Conservation (phyloP, 352 stramenopile genomes). For the Pythium folliculosum region DNA sequence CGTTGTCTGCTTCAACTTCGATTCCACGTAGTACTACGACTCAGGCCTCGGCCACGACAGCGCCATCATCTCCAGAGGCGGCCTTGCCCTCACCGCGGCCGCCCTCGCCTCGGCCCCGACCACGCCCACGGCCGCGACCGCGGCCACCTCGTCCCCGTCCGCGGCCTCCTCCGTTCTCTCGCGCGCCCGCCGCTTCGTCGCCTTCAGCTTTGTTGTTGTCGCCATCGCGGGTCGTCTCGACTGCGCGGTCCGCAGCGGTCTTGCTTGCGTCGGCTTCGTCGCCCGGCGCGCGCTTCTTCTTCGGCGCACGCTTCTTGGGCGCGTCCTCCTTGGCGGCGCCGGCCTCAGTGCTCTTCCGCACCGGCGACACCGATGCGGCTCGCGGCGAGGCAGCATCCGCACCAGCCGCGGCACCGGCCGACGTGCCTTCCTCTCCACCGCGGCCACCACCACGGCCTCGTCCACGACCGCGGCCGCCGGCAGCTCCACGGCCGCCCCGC, state of each 20-base stretch:
- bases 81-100: slow-evolving; percentile 22
- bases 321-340: slow-evolving; percentile 6
- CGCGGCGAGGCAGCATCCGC: not conserved
- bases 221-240: slow-evolving; percentile 7
- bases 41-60: slow-evolving; percentile 18
- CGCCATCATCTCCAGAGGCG: not conserved
- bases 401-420: too few species aligned
- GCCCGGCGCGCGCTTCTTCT: slow-evolving; percentile 3
- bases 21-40: not conserved
- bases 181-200: not conserved
- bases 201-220: not conserved
- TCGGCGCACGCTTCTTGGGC: slow-evolving; percentile 17
- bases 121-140: slow-evolving; percentile 33
- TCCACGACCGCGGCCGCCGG: slow-evolving; percentile 21
- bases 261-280: slow-evolving; percentile 13
- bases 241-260: slow-evolving; percentile 11
- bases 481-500: slow-evolving; percentile 18
- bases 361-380: not conserved
- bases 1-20: slow-evolving; percentile 1
- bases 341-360: slow-evolving; percentile 1
- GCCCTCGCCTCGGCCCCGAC: slow-evolving; percentile 41
- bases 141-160: slow-evolving; percentile 23
- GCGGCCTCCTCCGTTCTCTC: slow-evolving; percentile 11
- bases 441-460: slow-evolving; percentile 13
- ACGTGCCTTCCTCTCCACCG: slow-evolving; percentile 5